A percentile compares a stretch with the other conserved stretches of the same genome.
Conservation (phyloP, 2,329 filamentous ascomycete genomes). For the Microthyrium microscopicum region DNA sequence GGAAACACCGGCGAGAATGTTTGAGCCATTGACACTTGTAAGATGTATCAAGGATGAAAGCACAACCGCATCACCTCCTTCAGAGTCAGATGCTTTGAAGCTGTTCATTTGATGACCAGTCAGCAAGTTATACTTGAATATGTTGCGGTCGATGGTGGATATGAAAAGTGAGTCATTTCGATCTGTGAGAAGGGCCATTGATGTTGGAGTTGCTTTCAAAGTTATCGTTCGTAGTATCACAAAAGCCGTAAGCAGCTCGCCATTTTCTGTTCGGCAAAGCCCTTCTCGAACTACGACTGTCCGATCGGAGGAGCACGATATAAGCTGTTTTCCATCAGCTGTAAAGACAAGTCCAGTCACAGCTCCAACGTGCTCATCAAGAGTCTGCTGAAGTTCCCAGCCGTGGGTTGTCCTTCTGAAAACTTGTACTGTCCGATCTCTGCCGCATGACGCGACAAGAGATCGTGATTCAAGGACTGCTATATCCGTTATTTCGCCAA, state of each 20-base stretch:
- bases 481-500: conserved; percentile 70
- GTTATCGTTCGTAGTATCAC: conserved; percentile 62
- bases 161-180: conserved; percentile 38
- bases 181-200: conserved; percentile 56
- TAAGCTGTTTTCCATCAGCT: conserved; percentile 49
- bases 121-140: conserved; percentile 43
- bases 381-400: conserved; percentile 73
- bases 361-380: conserved; percentile 78
- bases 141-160: conserved; percentile 44
- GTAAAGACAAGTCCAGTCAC: conserved; percentile 66
- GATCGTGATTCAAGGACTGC: conserved; percentile 47
- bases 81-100: conserved; percentile 73
- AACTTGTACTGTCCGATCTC: conserved; percentile 88
- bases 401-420: conserved; percentile 45
- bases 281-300: conserved; percentile 71
- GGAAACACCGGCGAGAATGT: conserved; percentile 68
- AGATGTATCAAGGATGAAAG: conserved; percentile 58
- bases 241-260: conserved; percentile 50
- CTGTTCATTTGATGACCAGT: conserved; percentile 52
- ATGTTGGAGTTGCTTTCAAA: conserved; percentile 72
- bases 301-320: conserved; percentile 80
- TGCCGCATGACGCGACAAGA: conserved; percentile 65
- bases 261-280: conserved; percentile 48
- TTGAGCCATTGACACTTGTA: conserved; percentile 38
- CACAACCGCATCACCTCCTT: conserved; percentile 65